Base-by-base conservation (phyloP, 805 yeast genomes). In the Kregervanrija pseudodelftensis region DNA sequence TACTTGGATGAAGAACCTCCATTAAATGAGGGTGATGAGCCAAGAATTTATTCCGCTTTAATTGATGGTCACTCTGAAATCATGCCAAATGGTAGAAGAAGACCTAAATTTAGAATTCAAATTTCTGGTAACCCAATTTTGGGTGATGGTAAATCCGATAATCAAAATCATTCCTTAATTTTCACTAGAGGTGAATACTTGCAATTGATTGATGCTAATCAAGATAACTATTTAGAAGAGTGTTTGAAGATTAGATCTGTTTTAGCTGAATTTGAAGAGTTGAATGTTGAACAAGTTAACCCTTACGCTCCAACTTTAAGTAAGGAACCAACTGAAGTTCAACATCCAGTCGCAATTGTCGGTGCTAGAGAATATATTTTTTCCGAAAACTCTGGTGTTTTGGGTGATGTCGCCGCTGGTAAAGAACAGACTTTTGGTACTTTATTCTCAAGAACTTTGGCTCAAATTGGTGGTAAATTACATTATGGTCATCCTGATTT, bases 1-100 rank as follows among this genome's bases (percentile, higher is more conserved):
- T 91, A 88, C 72, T 75, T 91, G 58, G 97, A 91, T 58, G 96
- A 90, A 72, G 96, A 86, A 66, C 85, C 95, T 49, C 85, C 87
- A 51, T 67, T 78, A 54, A 74, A 72, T 48, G 83, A 76, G 57
- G 83, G 82, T 52, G 87, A 80, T 48, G 85, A 80, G 58, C 78
- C 82, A 62, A 72, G 80, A 61, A 82, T 80, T 55, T 85, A 75
- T 65, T 82, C 91, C 45, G 82, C 87, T 52, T 70, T 85, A 60
- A 82, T 85, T 57, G 93, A 85, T 68, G 93, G 93, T 46, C 82
- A 80, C 55, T 82, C 87, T 70, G 83, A 82, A 57, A 73, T 82
- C 41, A 62, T 80, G 64, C 84, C 77, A 54, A 76, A 79, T 56
- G 90, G 88, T 49, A 76, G 82, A 66, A 77, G 87, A 69, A 76